A percentile compares a stretch with the other conserved stretches of the same genome.
Evolutionary conservation across 2,329 filamentous ascomycete genomes (phyloP).

Genomic region (Pestalotiopsis sp.): DNA sequence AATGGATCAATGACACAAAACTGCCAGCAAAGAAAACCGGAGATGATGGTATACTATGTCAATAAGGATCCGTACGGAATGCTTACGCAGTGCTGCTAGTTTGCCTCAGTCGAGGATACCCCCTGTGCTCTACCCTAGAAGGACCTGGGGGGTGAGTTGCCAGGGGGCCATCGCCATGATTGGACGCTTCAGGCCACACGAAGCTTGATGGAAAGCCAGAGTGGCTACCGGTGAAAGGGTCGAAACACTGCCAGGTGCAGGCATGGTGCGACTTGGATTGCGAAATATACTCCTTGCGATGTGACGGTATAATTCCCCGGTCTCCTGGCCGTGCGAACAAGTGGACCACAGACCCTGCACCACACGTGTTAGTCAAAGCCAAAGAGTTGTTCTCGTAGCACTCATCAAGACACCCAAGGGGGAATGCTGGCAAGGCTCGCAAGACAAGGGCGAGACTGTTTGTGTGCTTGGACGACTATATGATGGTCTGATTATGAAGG

Average conservation of each 20-base stretch:
- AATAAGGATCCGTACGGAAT: background rate
- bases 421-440: background rate
- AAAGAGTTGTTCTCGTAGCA: background rate
- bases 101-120: background rate
- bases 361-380: background rate
- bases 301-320: constrained; percentile 1
- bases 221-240: constrained; percentile 4
- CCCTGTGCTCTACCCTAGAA: background rate
- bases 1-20: constrained; percentile 4
- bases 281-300: background rate
- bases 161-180: background rate
- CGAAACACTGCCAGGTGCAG: constrained; percentile 3
- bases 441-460: background rate
- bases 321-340: constrained; percentile 1
- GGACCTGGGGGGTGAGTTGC: background rate
- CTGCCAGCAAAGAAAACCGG: background rate
- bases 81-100: background rate
- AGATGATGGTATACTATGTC: background rate
- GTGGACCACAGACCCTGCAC: constrained; percentile 1
- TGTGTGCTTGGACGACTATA: background rate
- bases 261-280: constrained; percentile 5
- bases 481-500: background rate
- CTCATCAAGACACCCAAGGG: too few relatives aligned
- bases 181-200: background rate
- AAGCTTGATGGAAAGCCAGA: background rate